A percentile compares a stretch with the other conserved stretches of the same genome.
These are phyloP conservation scores for Apiospora hydei DNA, from an alignment of 2,329 filamentous ascomycete genomes.

Conservation along the genomic window DNA sequence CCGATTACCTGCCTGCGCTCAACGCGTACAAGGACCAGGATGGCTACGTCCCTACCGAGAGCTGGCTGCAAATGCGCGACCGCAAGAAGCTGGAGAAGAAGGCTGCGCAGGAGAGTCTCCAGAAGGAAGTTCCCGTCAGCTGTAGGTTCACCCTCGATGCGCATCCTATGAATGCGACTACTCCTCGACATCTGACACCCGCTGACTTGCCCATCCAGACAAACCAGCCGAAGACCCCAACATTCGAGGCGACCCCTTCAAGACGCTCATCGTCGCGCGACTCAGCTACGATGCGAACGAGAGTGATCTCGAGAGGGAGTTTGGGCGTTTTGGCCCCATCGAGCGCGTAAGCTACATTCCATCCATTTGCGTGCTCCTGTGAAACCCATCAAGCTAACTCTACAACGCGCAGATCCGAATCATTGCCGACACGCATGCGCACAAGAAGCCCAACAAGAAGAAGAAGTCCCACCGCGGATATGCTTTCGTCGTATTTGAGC, in stretches of 20 bases:
- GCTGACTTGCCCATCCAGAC: conserved; percentile 57
- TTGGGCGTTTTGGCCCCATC: conserved; percentile 91
- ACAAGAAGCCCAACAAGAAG: conserved; percentile 76
- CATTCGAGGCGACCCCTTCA: conserved; percentile 91
- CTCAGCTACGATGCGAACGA: conserved; percentile 90
- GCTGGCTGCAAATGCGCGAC: conserved; percentile 89
- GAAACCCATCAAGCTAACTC: conserved; percentile 26
- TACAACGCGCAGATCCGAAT: conserved; percentile 76
- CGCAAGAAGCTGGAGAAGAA: conserved; percentile 84
- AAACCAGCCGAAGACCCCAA: conserved; percentile 86
- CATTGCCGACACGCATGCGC: conserved; percentile 76
- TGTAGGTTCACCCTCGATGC: conserved; percentile 55
- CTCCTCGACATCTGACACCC: conserved; percentile 2
- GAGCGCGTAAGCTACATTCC: conserved; percentile 72
- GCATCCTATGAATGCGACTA: not conserved
- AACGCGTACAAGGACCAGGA: conserved; percentile 81
- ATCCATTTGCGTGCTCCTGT: conserved; percentile 19
- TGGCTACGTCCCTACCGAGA: conserved; percentile 83
- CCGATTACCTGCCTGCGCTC: conserved; percentile 75
- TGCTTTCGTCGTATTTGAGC: conserved; percentile 95
- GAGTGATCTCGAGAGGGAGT: conserved; percentile 90
- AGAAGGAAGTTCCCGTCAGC: conserved; percentile 68
- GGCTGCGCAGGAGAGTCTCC: conserved; percentile 67
- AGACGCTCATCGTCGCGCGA: conserved; percentile 90
- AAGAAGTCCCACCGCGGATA: conserved; percentile 88